Base-by-base conservation (phyloP, 495 filamentous ascomycete species). In the Penicillium coffeae region DNA sequence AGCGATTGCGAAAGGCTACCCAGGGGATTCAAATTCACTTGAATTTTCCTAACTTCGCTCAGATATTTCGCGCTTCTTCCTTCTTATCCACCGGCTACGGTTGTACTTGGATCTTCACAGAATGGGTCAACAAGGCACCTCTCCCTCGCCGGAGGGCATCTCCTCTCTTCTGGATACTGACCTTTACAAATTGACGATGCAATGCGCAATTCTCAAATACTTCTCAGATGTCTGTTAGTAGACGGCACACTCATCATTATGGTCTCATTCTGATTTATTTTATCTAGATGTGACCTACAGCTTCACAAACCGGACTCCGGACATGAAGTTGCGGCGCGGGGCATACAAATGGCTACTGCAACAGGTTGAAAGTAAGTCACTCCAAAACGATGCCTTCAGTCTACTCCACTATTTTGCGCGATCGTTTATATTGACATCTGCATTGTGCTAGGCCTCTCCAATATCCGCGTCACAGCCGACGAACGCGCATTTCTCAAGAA, bases 161-260 rank as follows among this genome's bases (percentile, higher is more conserved):
- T 85, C 80, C 66, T 96, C 93, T 50, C 84, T 98, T 51, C 81
- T 98, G 33, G 93, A 98, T 64, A 98, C 93, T 1, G 93, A 98
- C 74, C 75, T 98, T 35, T 98, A 98, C 78, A 98, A 98, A 69
- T 68, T 98, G 60, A 98, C 93, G 8, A 98, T 98, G 93, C 93
- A 98, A 82, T 95, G 88, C 62, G 93, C 91, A 34, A 82, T 97
- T 53, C 76, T 95, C 42, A 90, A 89, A 60, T 91, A 88, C 70
- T 96, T 94, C 63, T 83, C 86, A 13, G 79, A 92, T 56, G 83
- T 90, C 43, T 71, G 86, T 85, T 54, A 69, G 78, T 75, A 32
- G 12, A 8, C 30, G 12, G 7, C 9, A 8, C 36, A n/a, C 9
- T 7, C 7, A 8, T 7, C 10, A 0, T n/a, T 1, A 21, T 32